phyloP scores from a whole-genome alignment of 2,329 filamentous ascomycete genomes.

The Calonectria hawksworthii region DNA sequence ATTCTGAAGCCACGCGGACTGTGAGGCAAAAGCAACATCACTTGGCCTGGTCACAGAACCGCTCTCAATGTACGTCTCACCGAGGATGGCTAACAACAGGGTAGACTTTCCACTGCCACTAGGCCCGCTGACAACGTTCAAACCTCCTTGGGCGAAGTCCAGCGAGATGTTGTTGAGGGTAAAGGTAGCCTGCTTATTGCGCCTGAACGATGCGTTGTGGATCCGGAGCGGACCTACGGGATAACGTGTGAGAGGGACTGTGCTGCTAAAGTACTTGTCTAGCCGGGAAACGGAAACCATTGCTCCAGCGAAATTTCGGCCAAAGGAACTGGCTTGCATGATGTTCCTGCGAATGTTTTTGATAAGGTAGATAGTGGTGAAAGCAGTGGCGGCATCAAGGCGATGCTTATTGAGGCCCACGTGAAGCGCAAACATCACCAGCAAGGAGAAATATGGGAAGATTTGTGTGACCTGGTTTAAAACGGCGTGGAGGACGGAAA shows the following conservation, averaged over 20 bases:
- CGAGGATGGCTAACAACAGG: slow-evolving; percentile 66
- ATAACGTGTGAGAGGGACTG: slow-evolving; percentile 62
- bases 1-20: slow-evolving; percentile 71
- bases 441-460: slow-evolving; percentile 65
- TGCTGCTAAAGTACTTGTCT: slow-evolving; percentile 67
- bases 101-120: slow-evolving; percentile 72
- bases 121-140: slow-evolving; percentile 68
- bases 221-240: slow-evolving; percentile 64
- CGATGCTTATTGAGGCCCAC: slow-evolving; percentile 61
- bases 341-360: slow-evolving; percentile 67
- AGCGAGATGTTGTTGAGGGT: slow-evolving; percentile 62
- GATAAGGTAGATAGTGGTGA: slow-evolving; percentile 68
- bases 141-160: slow-evolving; percentile 65
- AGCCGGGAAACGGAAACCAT: slow-evolving; percentile 64
- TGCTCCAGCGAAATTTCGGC: slow-evolving; percentile 52
- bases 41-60: slow-evolving; percentile 63
- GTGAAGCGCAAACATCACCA: slow-evolving; percentile 68
- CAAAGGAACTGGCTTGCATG: slow-evolving; percentile 62
- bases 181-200: slow-evolving; percentile 65
- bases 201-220: slow-evolving; percentile 61
- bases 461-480: slow-evolving; percentile 65
- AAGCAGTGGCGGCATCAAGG: slow-evolving; percentile 69
- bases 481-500: slow-evolving; percentile 62
- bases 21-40: slow-evolving; percentile 70
- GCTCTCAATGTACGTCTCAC: slow-evolving; percentile 65